Evolutionary conservation across 2,329 filamentous ascomycete genomes (phyloP).

Genomic region (Delphinella strobiligena): DNA sequence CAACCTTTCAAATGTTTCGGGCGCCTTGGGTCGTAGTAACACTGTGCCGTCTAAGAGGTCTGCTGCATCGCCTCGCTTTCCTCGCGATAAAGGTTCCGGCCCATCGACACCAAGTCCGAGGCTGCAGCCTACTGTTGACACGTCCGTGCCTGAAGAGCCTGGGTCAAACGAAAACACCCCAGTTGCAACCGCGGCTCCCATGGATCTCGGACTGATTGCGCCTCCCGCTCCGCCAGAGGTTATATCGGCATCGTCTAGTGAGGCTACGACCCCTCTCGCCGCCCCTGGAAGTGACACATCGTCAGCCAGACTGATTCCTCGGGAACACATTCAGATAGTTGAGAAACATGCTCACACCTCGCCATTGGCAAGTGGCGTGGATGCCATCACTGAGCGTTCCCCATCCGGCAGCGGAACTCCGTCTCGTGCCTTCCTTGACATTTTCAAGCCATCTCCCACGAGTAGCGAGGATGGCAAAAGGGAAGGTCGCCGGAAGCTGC

Average conservation of each 20-base stretch:
- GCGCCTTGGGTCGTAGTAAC: conserved; percentile 59
- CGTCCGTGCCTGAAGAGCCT: conserved; percentile 7
- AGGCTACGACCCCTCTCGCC: conserved; percentile 23
- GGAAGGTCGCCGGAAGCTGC: conserved; percentile 63
- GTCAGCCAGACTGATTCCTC: conserved; percentile 12
- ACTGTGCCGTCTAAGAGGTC: conserved; percentile 88
- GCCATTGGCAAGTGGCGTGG: conserved; percentile 12
- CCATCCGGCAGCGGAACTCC: conserved; percentile 14
- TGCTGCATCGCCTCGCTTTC: conserved; percentile 54
- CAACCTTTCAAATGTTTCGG: conserved; percentile 16
- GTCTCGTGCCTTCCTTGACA: conserved; percentile 39
- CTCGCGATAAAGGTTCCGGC: conserved; percentile 37
- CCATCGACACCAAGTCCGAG: conserved; percentile 35
- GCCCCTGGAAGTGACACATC: conserved; percentile 17
- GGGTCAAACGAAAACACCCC: conserved; percentile 20
- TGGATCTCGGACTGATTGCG: conserved; percentile 16
- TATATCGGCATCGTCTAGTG: conserved; percentile 27
- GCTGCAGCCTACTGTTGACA: conserved; percentile 8
- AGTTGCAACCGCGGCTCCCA: conserved; percentile 17
- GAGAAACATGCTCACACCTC: conserved; percentile 8
- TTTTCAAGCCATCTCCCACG: conserved; percentile 60
- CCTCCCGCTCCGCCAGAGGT: conserved; percentile 23
- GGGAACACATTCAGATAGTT: conserved; percentile 20
- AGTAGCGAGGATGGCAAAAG: conserved; percentile 45
- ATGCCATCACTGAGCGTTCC: conserved; percentile 15